Evolutionary conservation across 2,329 filamentous ascomycete species (phyloP), one percentile per base, ranked within the genome.

Genomic region (Phialemoniopsis sp.): DNA sequence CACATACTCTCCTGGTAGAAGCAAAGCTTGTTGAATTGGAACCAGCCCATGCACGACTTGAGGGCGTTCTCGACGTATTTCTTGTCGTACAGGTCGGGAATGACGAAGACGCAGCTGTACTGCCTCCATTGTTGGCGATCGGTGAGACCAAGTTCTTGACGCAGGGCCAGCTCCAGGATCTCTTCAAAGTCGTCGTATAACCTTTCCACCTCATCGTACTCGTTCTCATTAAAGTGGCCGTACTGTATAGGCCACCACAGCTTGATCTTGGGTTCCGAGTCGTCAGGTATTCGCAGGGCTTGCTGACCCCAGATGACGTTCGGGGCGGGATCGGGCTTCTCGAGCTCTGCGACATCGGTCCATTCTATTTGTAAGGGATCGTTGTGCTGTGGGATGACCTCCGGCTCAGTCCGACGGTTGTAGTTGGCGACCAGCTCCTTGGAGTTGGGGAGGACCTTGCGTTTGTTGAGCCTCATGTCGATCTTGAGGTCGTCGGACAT

Each of bases 1-100:
- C 91, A 90, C 56, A 97, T 79, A 55, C 89, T 95, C 65, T 98
- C 93, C 60, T 98, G 93, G 43, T 97, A 89, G 57, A 98, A 94
- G 59, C 87, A 94, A 36, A 96, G 82, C 40, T 85, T 82, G 46
- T 80, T 85, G 58, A 98, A 95, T 41, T 89, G 85, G 55, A 96
- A 93, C 66, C 91, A 90, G 35, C 79, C 83, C 69, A 97, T 85
- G 51, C 91, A 80, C 43, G 93, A 87, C 40, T 90, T 84, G 32
- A 98, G 71, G 9, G 94, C 70, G 56, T 86, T 82, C 36, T 89
- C 88, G 14, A 97, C 88, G 48, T 96, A 95, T 37, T 80, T 80
- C 60, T 95, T 94, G 66, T 98, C 93, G 64, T 97, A 98, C 9
- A 98, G 73, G 59, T 98, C 93, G 0, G 93, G 93, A 34, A 98